Base-by-base conservation (phyloP, 768 basidiomycete species). In the Lactifluus rugatus region DNA sequence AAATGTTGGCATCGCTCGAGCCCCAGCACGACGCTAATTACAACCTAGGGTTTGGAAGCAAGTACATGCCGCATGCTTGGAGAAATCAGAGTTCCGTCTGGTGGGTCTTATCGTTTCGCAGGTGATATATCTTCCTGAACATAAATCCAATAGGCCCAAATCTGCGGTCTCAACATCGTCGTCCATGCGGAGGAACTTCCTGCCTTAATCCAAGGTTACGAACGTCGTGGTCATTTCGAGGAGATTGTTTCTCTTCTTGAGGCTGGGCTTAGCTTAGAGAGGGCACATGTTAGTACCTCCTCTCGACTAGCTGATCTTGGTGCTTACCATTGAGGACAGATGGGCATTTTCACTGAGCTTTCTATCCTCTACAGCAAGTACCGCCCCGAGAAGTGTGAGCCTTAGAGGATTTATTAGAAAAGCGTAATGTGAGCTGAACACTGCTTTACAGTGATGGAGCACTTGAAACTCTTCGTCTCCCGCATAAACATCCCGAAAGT, bases 401-500 rank as follows among this genome's bases (percentile, higher is more conserved):
- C 1, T 17, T 25, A 21, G 16, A 34, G n/a, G 8, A 19, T 58
- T 17, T 4, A 5, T 0, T 51, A 9, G 17, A 17, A n/a, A 7
- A 31, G 19, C 13, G 14, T 34, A 2, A 26, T 23, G 25, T 3
- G 10, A 23, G 52, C 31, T 50, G 48, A 57, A 57, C 26, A 59
- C 60, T 42, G 49, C 2, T 51, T 21, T 49, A 14, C 56, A 96
- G 92, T 97, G 60, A 96, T 99, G 94, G 96, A 99, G 67, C 96
- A 98, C 73, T 79, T 99, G 63, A 98, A 95, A 70, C 80, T 98
- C 45, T 99, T 96, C 66, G 89, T 91, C 32, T 83, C 90, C 37
- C 87, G 94, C 53, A 93, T 95, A 79, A 97, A 99, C 74, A 97
- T 99, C 66, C 96, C 96, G 51, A 98, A 99, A 81, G 95, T 97